A percentile compares a stretch with the other conserved stretches of the same genome.
These are phyloP conservation scores for Talaromyces thailandensis DNA, from an alignment of 495 filamentous ascomycete genomes.

Conservation along the genomic window DNA sequence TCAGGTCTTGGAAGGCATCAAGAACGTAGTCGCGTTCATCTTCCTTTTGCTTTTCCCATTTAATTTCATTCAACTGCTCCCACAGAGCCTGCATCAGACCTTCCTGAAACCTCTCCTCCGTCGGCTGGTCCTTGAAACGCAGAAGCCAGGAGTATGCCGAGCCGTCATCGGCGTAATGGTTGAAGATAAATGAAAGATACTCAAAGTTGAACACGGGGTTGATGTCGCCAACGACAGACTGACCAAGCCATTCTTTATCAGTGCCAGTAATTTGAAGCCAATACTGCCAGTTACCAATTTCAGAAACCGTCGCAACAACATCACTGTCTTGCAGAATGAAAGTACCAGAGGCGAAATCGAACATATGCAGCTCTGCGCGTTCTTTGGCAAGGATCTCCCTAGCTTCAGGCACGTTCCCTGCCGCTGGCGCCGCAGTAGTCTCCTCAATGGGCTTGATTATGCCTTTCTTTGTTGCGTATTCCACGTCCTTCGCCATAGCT, in stretches of 20 bases:
- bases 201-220: constrained; percentile 99
- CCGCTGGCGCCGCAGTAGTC: constrained; percentile 39
- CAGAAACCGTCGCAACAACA: constrained; percentile 71
- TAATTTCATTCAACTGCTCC: constrained; percentile 93
- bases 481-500: constrained; percentile 38
- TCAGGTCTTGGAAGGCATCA: constrained; percentile 91
- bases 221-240: constrained; percentile 75
- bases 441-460: constrained; percentile 24
- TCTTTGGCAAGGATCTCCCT: constrained; percentile 68
- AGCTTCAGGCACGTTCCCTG: constrained; percentile 56
- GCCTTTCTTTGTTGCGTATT: constrained; percentile 33
- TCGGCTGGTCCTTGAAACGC: constrained; percentile 74
- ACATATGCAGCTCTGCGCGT: constrained; percentile 80
- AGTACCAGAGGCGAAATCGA: constrained; percentile 74
- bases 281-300: constrained; percentile 88
- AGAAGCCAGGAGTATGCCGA: constrained; percentile 94
- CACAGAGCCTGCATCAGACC: constrained; percentile 91
- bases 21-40: constrained; percentile 88
- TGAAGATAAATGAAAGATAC: constrained; percentile 97
- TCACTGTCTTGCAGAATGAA: constrained; percentile 74
- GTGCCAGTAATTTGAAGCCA: constrained; percentile 81
- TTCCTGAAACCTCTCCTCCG: constrained; percentile 82
- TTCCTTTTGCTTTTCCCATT: constrained; percentile 89
- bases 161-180: constrained; percentile 82
- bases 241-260: constrained; percentile 81